Percentiles rank a stretch among this genome's conserved stretches.
Evolutionary conservation across 2,329 filamentous ascomycete genomes (phyloP).

Genomic region (Magnaporthales sp.): DNA sequence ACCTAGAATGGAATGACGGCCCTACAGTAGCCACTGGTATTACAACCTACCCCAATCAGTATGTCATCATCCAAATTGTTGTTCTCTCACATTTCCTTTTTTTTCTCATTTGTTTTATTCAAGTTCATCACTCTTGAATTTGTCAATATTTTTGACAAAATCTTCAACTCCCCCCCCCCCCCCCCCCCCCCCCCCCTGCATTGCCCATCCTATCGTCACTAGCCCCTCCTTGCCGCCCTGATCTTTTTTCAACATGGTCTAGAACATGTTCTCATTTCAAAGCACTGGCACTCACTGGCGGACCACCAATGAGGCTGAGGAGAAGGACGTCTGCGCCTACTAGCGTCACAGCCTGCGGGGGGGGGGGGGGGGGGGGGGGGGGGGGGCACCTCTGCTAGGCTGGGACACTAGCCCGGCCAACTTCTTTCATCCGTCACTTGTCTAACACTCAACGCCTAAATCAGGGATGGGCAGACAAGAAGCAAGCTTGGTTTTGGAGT

Average conservation of each 20-base stretch:
- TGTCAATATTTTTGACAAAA: not conserved
- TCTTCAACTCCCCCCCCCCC: no score
- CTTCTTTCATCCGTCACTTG: not conserved
- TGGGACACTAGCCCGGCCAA: not conserved
- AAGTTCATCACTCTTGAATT: not conserved
- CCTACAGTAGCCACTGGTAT: no score
- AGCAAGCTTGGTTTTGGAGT: not conserved
- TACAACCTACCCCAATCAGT: not conserved
- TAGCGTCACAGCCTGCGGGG: not conserved
- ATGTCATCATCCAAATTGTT: not conserved
- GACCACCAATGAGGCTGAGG: not conserved
- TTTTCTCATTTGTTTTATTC: not conserved
- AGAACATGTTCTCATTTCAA: not conserved
- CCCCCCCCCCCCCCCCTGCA: not conserved
- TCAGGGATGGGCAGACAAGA: not conserved
- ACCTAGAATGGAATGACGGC: not conserved
- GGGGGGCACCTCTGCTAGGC: not conserved
- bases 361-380: no score
- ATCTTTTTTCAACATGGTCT: not conserved
- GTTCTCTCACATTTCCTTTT: not conserved
- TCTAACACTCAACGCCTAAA: not conserved
- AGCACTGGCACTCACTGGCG: not conserved
- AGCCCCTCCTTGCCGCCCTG: not conserved
- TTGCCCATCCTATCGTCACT: not conserved
- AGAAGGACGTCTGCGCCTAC: not conserved